A percentile compares a stretch with the other conserved stretches of the same genome.
These are phyloP conservation scores for Sicyos baderoa DNA, from an alignment of 306 rosid genomes.

Conservation along the genomic window DNA sequence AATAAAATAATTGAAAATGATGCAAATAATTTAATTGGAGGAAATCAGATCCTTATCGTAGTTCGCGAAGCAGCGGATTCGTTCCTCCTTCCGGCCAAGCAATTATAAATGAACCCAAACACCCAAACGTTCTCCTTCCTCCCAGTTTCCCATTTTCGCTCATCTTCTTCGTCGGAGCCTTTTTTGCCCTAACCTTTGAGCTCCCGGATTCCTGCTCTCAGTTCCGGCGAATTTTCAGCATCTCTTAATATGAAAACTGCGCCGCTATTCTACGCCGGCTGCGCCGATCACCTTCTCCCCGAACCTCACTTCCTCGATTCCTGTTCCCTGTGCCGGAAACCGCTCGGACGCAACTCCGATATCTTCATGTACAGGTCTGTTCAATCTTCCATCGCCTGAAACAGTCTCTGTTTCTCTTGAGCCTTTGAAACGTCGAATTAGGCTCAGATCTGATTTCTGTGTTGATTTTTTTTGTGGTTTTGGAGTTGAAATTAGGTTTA, in stretches of 20 bases:
- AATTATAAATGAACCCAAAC: constrained; percentile 10
- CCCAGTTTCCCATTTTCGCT: neutral
- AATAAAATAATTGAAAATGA: neutral
- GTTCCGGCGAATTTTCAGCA: neutral
- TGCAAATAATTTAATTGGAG: neutral
- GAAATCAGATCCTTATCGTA: neutral
- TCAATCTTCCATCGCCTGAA: neutral
- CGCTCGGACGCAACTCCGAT: constrained; percentile 57
- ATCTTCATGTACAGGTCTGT: constrained; percentile 88
- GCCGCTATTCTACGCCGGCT: constrained; percentile 42
- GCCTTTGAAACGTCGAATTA: neutral
- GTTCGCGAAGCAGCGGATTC: constrained; percentile 2
- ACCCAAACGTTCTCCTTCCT: neutral
- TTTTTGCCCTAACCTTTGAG: neutral
- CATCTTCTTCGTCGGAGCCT: neutral
- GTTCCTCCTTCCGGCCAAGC: neutral
- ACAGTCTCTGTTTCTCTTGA: neutral
- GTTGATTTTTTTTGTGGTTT: neutral
- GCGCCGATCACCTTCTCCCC: constrained; percentile 31
- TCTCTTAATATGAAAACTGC: constrained; percentile 32
- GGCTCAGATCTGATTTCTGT: neutral
- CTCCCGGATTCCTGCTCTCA: neutral
- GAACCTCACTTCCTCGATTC: constrained; percentile 84
- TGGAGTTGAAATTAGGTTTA: neutral
- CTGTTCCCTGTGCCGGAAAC: constrained; percentile 65